Evolutionary conservation across 2,329 filamentous ascomycete species (phyloP), one percentile per base, ranked within the genome.

Genomic region (Microdochium nivale): DNA sequence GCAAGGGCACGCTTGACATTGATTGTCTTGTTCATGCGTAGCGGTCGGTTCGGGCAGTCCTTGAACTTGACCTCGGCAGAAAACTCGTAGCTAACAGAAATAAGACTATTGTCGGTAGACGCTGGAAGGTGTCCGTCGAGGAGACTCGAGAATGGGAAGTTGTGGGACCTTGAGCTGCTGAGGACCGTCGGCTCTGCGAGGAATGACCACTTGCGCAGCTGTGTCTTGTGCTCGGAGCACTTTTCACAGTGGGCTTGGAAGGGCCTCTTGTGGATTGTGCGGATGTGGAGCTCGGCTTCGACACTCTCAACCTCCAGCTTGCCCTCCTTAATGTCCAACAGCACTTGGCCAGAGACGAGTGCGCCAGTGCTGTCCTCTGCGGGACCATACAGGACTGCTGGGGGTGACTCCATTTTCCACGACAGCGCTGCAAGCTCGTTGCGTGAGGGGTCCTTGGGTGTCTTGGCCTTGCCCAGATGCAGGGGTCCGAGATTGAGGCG

Each of bases 121-220:
- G 90, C 88, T 2, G 92, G 91, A n/a, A 96, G 78, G 62, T 92
- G 80, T 21, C 94, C 94, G 1, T 84, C 83, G 46, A 99, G 80
- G 49, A 96, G 77, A 59, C 90, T 86, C 60, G 90, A 95, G 69
- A 96, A 96, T 48, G 94, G 92, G 65, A 91, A 95, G 47, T 82
- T 77, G 67, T 96, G 90, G 49, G n/a, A 77, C 70, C 54, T 86
- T 84, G 69, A 27, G 46, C 25, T 47, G 54, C 65, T 64, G 51
- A 84, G 67, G 11, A 68, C 68, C 19, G 76, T 69, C 44, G 79
- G 75, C 46, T 75, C 74, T 19, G 77, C 78, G 53, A 95, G 70
- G 61, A 97, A 87, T 30, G 81, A 80, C 90, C 90, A 96, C 50
- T 77, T 81, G 67, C 86, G 85, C 55, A 97, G 70, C 65, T 90